phyloP scores from a whole-genome alignment of 805 yeast genomes.

The Blastobotrys terrestris region DNA sequence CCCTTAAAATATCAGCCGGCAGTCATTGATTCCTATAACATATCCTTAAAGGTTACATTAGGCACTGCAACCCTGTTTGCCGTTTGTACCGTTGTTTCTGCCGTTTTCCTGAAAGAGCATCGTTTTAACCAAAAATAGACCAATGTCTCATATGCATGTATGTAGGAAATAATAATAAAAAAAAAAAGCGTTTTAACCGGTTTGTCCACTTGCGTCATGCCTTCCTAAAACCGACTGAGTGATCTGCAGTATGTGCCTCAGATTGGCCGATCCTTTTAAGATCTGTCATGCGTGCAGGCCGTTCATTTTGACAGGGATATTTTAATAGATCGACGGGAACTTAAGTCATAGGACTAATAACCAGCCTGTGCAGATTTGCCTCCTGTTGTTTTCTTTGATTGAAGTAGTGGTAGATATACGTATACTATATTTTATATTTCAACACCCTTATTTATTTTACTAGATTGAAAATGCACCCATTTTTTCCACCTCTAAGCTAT shows the following conservation, averaged over 20 bases:
- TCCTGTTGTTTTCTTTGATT: too few species aligned
- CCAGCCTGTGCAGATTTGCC: too few species aligned
- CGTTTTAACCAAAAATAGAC: background rate
- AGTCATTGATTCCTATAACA: slow-evolving; percentile 39
- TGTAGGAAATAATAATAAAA: background rate
- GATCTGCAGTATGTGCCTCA: background rate
- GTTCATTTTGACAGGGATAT: background rate
- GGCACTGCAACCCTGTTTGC: background rate
- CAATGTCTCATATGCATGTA: background rate
- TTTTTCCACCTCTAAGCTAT: background rate
- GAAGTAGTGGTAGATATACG: too few species aligned
- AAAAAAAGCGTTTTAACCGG: background rate
- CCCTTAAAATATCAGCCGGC: slow-evolving; percentile 40
- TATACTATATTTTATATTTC: too few species aligned
- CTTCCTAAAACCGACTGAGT: too few species aligned
- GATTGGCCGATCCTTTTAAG: background rate
- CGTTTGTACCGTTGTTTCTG: background rate
- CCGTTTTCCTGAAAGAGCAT: background rate
- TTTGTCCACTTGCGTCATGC: background rate
- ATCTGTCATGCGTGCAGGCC: background rate
- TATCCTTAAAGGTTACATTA: background rate
- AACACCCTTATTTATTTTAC: too few species aligned
- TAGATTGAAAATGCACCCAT: too few species aligned
- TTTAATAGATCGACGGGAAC: background rate
- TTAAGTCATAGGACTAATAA: background rate